These are phyloP conservation scores for Phytophthora nicotianae DNA, from an alignment of 352 stramenopile species.

Conservation along the genomic window DNA sequence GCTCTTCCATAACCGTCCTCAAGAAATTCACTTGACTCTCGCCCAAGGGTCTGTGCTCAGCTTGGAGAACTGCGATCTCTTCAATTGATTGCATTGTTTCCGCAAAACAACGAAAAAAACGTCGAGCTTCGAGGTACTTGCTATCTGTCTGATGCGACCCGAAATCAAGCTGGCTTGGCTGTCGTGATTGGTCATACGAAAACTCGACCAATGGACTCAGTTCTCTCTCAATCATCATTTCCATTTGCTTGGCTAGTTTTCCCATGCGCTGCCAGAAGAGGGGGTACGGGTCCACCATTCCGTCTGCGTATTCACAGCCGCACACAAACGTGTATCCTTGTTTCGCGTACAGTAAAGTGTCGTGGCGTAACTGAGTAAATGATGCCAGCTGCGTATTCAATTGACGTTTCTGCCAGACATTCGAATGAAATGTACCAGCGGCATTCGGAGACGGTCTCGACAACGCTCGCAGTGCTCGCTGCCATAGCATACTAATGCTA, in stretches of 20 bases:
- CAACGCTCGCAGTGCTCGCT: slow-evolving; percentile 24
- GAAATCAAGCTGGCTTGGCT: neutral
- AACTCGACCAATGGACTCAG: slow-evolving; percentile 3
- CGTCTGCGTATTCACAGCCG: slow-evolving; percentile 31
- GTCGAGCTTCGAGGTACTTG: neutral
- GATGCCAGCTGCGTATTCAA: slow-evolving; percentile 40
- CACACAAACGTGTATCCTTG: slow-evolving; percentile 16
- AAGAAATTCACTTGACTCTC: slow-evolving; percentile 23
- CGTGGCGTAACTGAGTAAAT: slow-evolving; percentile 35
- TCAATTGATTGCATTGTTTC: slow-evolving; percentile 20
- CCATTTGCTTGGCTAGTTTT: slow-evolving; percentile 1
- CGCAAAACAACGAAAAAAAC: slow-evolving; percentile 10
- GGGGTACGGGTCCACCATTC: slow-evolving; percentile 36
- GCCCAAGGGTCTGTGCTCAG: neutral
- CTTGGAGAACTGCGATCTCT: neutral
- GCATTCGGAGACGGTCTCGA: slow-evolving; percentile 23
- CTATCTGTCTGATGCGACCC: neutral
- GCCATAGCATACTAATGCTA: slow-evolving; percentile 32
- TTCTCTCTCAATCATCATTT: neutral
- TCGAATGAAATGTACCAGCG: slow-evolving; percentile 22
- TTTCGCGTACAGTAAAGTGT: slow-evolving; percentile 35
- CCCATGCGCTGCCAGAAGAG: slow-evolving; percentile 22
- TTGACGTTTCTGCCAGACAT: slow-evolving; percentile 12
- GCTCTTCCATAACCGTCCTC: slow-evolving; percentile 34
- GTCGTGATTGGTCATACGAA: neutral